Evolutionary conservation across 441 rosid species (phyloP).

Genomic region (Jatropha podagrica): DNA sequence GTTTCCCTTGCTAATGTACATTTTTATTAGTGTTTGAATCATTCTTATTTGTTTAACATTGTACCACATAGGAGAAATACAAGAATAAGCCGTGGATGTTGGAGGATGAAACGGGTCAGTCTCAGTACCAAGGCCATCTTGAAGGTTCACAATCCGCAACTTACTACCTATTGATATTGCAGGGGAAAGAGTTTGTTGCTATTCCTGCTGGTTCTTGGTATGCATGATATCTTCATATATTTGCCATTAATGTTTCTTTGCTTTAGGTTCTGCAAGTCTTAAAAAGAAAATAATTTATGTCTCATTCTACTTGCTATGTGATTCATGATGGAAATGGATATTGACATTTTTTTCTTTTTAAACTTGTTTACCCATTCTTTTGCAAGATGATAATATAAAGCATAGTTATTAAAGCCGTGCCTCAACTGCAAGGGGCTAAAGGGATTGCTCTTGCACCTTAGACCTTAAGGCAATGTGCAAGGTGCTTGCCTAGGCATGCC

Average conservation of each 20-base stretch:
- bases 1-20: not conserved
- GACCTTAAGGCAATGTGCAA: too few relatives aligned
- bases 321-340: not conserved
- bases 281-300: not conserved
- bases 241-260: not conserved
- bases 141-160: conserved; percentile 97
- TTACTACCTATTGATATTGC: conserved; percentile 81
- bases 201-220: conserved; percentile 99
- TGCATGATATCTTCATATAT: conserved; percentile 8
- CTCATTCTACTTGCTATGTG: too few relatives aligned
- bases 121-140: conserved; percentile 85
- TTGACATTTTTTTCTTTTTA: not conserved
- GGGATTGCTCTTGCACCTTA: too few relatives aligned
- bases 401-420: too few relatives aligned
- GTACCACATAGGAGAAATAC: conserved; percentile 62
- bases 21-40: not conserved
- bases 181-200: conserved; percentile 81
- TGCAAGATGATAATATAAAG: not conserved
- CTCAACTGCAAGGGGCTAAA: too few relatives aligned
- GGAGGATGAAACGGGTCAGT: conserved; percentile 97
- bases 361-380: not conserved
- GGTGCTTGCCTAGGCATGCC: too few relatives aligned
- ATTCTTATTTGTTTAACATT: conserved; percentile 1
- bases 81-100: conserved; percentile 91
- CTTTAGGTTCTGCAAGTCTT: not conserved